These are phyloP conservation scores for Erodium moschatum DNA, from an alignment of 441 rosid species.

Conservation along the genomic window DNA sequence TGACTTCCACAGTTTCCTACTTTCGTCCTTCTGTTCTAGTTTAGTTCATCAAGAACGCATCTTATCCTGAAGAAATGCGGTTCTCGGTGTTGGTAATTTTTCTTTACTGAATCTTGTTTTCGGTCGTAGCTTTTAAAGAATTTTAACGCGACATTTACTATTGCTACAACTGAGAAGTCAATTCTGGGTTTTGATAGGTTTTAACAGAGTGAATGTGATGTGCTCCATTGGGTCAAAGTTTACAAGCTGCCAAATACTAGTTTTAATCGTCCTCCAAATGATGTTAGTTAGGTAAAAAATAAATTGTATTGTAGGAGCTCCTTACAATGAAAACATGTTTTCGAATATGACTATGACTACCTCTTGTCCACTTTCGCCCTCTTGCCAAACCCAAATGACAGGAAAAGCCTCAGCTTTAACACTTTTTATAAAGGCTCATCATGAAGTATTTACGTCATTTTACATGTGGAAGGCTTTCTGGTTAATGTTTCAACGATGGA, in stretches of 20 bases:
- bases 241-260: no score
- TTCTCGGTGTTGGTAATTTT: no score
- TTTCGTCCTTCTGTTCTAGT: neutral
- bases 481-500: neutral
- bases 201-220: slow-evolving; percentile 4
- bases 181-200: neutral
- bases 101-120: no score
- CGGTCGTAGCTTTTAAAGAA: no score
- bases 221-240: neutral
- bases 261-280: neutral
- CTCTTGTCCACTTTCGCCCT: neutral
- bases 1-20: neutral
- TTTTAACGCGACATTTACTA: no score
- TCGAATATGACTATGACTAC: neutral
- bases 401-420: neutral
- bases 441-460: no score
- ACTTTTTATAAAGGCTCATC: no score
- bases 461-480: neutral
- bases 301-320: no score
- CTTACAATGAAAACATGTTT: neutral
- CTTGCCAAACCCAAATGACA: neutral
- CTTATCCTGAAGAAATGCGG: neutral
- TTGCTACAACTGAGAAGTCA: no score
- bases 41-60: neutral
- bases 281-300: neutral